A percentile compares a stretch with the other conserved stretches of the same genome.
phyloP scores from a whole-genome alignment of 495 filamentous ascomycete species.

The Podospora appendiculata region DNA sequence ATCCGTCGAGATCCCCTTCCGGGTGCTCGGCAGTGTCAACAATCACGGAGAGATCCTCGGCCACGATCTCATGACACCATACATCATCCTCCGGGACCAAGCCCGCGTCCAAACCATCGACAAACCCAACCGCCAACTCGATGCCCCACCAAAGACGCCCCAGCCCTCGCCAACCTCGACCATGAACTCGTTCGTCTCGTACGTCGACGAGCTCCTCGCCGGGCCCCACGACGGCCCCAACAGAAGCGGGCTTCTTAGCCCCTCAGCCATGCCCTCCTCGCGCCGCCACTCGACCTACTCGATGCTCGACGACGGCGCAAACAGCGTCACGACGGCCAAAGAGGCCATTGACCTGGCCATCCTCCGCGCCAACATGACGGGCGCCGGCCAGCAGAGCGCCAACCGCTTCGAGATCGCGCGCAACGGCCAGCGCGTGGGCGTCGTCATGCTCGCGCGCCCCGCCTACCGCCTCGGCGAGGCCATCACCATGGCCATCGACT shows the following conservation, averaged over 20 bases:
- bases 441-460: conserved; percentile 81
- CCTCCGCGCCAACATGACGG: conserved; percentile 60
- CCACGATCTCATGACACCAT: conserved; percentile 90
- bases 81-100: conserved; percentile 81
- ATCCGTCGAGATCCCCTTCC: conserved; percentile 88
- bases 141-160: no score
- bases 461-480: conserved; percentile 87
- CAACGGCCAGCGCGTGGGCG: conserved; percentile 74
- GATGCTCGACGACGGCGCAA: conserved; percentile 23
- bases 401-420: conserved; percentile 94
- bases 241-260: conserved; percentile 57
- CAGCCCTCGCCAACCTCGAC: conserved; percentile 18
- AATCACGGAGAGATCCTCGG: conserved; percentile 51
- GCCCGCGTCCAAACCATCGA: conserved; percentile 54
- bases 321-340: conserved; percentile 48
- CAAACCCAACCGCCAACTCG: conserved; percentile 1
- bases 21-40: conserved; percentile 88
- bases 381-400: conserved; percentile 53
- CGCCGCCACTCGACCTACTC: conserved; percentile 42
- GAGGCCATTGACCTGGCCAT: conserved; percentile 90
- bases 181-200: conserved; percentile 60
- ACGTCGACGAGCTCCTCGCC: conserved; percentile 73
- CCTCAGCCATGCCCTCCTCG: conserved; percentile 50
- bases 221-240: conserved; percentile 38
- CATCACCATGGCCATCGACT: conserved; percentile 75